Evolutionary conservation across 148 eudicot genomes (phyloP), one percentile per base, ranked within the genome.

Genomic region (Cornus florida): DNA sequence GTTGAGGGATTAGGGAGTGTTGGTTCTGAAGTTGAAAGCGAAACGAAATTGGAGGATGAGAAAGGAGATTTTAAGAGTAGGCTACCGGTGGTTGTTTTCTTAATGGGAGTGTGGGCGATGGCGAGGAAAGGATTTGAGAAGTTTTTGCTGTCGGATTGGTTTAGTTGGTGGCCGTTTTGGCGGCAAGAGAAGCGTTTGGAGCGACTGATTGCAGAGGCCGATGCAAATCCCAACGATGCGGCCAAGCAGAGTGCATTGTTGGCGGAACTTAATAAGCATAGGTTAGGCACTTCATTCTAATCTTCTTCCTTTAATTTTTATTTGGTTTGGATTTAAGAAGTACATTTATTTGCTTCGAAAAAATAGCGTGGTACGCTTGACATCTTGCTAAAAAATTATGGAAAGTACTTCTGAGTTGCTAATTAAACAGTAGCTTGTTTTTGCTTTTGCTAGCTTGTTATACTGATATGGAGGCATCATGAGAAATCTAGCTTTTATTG

Each of bases 181-280:
- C 86, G 84, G 67, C 89, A 88, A 73, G 98, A 91, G 86, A 89
- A 82, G 83, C 83, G 88, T 78, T 76, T 93, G 60, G 89, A 90
- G 76, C 73, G 79, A 71, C 81, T 96, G 91, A 77, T 90, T 41
- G 84, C 86, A 0, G 97, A 96, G 75, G 98, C 98, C 0, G 97
- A 96, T 83, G 93, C 90, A 0, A 88, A 91, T 83, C 99, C 97
- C 2, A 82, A n/a, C 78, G 98, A 96, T 82, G 90, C 98, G 14
- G 87, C 82, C 1, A 83, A 79, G 86, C 99, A 93, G 77, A 81
- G 86, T 70, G 92, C 91, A 67, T 86, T 96, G 75, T 83, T 93
- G 83, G 84, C 89, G 39, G 98, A 96, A 87, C 98, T 96, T 33
- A 92, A 92, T 76, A 93, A 92, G 84, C 92, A 91, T 74, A 93